A percentile compares a stretch with the other conserved stretches of the same genome.
phyloP scores from a whole-genome alignment of 768 basidiomycete genomes.

The Lepiota subincarnata region DNA sequence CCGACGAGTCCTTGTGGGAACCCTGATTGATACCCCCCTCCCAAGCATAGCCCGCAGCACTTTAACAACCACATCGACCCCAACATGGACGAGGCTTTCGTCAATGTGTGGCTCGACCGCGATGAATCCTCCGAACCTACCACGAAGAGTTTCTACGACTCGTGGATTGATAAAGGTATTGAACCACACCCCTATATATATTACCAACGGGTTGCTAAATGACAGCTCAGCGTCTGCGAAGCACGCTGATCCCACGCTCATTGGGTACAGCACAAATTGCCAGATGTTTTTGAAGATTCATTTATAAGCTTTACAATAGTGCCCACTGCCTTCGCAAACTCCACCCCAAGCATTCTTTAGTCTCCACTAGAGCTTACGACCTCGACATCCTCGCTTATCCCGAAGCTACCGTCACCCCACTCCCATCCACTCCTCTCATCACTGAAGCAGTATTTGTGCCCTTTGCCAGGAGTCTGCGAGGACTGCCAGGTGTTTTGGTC shows the following conservation, averaged over 20 bases:
- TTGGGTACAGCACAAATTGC: constrained; percentile 33
- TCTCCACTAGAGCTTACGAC: constrained; percentile 44
- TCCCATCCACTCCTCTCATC: constrained; percentile 47
- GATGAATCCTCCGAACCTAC: constrained; percentile 3
- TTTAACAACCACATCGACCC: neutral
- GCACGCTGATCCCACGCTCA: constrained; percentile 39
- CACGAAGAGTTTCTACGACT: constrained; percentile 11
- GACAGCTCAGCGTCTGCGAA: constrained; percentile 45
- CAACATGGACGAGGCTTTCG: constrained; percentile 34
- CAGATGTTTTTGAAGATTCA: neutral
- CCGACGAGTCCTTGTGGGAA: constrained; percentile 3
- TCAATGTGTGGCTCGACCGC: constrained; percentile 39
- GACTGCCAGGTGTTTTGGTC: constrained; percentile 48
- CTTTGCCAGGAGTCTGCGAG: constrained; percentile 35
- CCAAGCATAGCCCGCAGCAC: neutral
- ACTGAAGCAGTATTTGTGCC: constrained; percentile 47
- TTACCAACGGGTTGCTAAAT: neutral
- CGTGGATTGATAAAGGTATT: constrained; percentile 4
- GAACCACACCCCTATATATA: neutral
- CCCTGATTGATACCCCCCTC: neutral
- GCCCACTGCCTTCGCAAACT: constrained; percentile 47
- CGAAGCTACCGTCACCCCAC: constrained; percentile 36
- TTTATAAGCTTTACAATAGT: constrained; percentile 20
- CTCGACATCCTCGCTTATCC: constrained; percentile 52
- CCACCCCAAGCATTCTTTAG: constrained; percentile 60